Conservation (phyloP, 169 alveolate genomes). For the Toxoplasma gondii region DNA sequence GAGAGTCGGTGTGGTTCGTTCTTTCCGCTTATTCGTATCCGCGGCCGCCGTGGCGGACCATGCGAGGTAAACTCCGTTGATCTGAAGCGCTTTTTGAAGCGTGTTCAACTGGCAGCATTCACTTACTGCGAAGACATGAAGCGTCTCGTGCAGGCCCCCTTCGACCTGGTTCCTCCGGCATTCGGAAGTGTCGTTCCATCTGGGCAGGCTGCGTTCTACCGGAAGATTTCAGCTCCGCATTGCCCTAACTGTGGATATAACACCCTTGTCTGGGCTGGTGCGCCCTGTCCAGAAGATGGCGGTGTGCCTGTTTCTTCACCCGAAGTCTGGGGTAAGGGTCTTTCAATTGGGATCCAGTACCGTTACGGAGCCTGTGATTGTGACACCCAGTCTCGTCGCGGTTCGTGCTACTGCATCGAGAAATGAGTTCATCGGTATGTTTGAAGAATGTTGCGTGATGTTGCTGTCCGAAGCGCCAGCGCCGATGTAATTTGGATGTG, state of each 20-base stretch:
- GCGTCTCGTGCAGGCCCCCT: neutral
- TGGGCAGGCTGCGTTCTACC: neutral
- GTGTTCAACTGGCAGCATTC: neutral
- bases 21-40: slow-evolving; percentile 31
- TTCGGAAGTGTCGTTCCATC: neutral
- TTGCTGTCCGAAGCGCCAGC: no score
- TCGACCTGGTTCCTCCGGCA: neutral
- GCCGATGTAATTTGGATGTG: no score
- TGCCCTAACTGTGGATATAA: neutral
- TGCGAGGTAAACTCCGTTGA: neutral
- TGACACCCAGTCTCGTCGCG: no score
- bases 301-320: neutral
- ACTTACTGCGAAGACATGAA: slow-evolving; percentile 15
- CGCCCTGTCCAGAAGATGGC: neutral
- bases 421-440: no score
- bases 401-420: no score
- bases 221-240: neutral
- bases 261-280: neutral
- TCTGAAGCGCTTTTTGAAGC: neutral
- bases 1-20: slow-evolving; percentile 37
- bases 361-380: no score
- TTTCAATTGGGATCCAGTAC: no score
- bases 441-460: no score
- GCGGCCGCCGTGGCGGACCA: neutral
- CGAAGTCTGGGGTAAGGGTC: neutral